Base-by-base conservation (phyloP, 441 rosid genomes). In the Erodium moschatum region DNA sequence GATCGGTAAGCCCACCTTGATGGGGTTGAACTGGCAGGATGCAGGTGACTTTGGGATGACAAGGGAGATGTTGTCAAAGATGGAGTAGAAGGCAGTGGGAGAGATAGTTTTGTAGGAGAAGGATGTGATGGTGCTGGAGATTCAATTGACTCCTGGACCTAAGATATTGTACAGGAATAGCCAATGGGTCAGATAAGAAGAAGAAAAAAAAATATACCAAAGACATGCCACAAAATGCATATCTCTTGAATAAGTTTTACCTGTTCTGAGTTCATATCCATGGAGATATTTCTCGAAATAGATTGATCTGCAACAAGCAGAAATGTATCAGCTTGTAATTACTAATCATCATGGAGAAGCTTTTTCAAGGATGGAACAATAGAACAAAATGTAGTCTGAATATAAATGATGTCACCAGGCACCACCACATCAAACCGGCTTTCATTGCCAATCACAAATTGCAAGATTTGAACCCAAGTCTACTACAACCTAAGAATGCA, bases 221-320 rank as follows among this genome's bases (percentile, higher is more conserved):
- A 52, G 69, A 64, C 73, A 31, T 40, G 74, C 10, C 16, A 54
- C 48, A 24, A 56, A 62, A 61, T 63, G 7, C 67, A 0, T 3
- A 1, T 3, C 38, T 68, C 70, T 69, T 58, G 63, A 69, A 72
- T 72, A 70, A 46, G 33, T 50, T 50, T 63, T 86, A 89, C 98
- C 96, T 82, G 97, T 75, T 86, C 90, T 56, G 79, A 72, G 67
- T 79, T 90, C 65, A 76, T 79, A 71, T 84, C 94, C 81, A 82
- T 73, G 13, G 87, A 84, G 66, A 82, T 29, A 79, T 80, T 81
- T 77, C 90, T 81, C 10, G 87, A 86, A 72, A 86, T 80, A 52
- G 87, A 85, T 75, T 77, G 82, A 80, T 84, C 99, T 94, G 97
- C 77, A 42, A 85, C 21, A 75, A 5, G 56, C 10, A 52, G 0